Evolutionary conservation across 371 early-diverging fungal genomes (phyloP).

Genomic region (Chytridium lagenaria): DNA sequence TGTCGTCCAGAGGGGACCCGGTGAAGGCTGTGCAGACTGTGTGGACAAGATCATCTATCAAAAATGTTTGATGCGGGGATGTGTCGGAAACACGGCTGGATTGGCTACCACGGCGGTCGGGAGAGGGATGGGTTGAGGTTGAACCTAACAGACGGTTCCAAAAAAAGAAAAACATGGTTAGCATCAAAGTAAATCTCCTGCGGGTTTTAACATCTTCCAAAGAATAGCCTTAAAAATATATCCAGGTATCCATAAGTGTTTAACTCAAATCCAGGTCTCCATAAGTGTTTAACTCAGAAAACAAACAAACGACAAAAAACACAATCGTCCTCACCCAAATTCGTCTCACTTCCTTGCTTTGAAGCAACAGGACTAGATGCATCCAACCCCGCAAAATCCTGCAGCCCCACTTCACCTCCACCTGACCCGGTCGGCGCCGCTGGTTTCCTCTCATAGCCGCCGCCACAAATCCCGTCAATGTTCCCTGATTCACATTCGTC

Average conservation of each 20-base stretch:
- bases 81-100: constrained; percentile 1
- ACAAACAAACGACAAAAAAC: not conserved
- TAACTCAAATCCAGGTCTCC: too few relatives aligned
- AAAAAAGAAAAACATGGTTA: not conserved
- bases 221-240: too few relatives aligned
- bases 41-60: constrained; percentile 63
- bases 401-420: not conserved
- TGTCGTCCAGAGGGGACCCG: constrained; percentile 24
- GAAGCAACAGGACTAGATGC: not conserved
- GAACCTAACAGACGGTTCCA: not conserved
- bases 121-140: not conserved
- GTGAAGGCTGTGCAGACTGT: constrained; percentile 52
- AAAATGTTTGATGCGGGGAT: constrained; percentile 31
- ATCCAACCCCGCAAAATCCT: constrained; percentile 2
- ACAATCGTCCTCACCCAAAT: not conserved
- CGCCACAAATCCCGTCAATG: not conserved
- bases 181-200: too few relatives aligned
- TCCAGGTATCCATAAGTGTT: too few relatives aligned
- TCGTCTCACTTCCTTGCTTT: not conserved
- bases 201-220: too few relatives aligned
- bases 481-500: not conserved
- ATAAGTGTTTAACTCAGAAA: too few relatives aligned
- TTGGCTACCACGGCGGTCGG: not conserved
- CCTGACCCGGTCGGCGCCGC: not conserved
- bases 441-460: not conserved